Conservation (phyloP, 148 eudicot genomes). For the Cornus suecica region DNA sequence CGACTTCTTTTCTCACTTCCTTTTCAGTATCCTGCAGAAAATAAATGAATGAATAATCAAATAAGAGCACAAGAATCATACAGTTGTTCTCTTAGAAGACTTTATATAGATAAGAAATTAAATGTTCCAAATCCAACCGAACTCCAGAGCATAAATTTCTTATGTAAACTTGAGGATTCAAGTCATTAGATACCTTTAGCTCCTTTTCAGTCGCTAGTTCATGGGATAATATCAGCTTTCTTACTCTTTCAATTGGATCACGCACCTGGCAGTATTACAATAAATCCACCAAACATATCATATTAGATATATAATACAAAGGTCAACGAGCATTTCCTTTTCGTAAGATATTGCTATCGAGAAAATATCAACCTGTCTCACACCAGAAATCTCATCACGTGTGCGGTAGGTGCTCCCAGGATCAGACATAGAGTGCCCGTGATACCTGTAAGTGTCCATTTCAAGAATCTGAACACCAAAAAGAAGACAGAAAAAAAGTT, state of each 20-base stretch:
- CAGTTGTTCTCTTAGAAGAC: neutral
- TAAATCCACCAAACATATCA: neutral
- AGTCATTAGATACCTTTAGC: constrained; percentile 53
- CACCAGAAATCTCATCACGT: constrained; percentile 86
- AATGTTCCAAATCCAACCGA: constrained; percentile 1
- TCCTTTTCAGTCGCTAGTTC: constrained; percentile 86
- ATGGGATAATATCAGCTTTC: constrained; percentile 69
- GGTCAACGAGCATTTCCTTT: neutral
- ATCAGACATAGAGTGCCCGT: constrained; percentile 99
- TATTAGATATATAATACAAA: neutral
- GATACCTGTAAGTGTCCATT: constrained; percentile 99
- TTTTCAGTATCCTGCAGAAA: constrained; percentile 48
- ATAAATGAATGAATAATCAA: constrained; percentile 15
- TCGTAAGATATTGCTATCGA: neutral
- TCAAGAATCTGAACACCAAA: constrained; percentile 73
- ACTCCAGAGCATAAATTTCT: neutral
- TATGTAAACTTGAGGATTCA: neutral
- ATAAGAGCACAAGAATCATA: neutral
- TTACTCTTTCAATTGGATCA: constrained; percentile 92
- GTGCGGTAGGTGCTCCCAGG: constrained; percentile 99
- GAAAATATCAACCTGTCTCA: constrained; percentile 61
- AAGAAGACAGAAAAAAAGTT: constrained; percentile 3
- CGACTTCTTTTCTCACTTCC: constrained; percentile 50
- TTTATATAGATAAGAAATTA: neutral
- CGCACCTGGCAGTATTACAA: constrained; percentile 59